Evolutionary conservation across 2,329 filamentous ascomycete species (phyloP), one percentile per base, ranked within the genome.

Genomic region (Botrytis squamosa): DNA sequence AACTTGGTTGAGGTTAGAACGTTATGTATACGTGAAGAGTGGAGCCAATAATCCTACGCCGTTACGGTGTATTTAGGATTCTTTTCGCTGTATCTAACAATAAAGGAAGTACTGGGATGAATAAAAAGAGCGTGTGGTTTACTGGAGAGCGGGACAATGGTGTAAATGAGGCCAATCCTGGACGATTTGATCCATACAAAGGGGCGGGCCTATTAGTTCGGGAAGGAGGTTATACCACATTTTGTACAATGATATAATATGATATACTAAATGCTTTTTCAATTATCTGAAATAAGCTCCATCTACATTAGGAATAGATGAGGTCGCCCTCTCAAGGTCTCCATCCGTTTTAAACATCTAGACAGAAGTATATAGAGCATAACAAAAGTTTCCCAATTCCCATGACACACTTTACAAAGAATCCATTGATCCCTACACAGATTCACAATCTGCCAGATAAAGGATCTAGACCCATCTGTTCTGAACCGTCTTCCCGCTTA

Each of bases 1-100:
- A 59, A 42, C 40, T 66, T 72, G 70, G 70, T 72, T 67, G 20
- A 66, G 44, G 63, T n/a, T 65, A 62, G 18, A 57, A 42, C 49
- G 36, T 33, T 55, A 38, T 60, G 10, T 59, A 40, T 42, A 57
- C 38, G 25, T 65, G 62, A 52, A 16, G 33, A 38, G 46, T 72
- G 62, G 62, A 44, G 29, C 70, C 38, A 36, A 52, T 38, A 67
- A 67, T 44, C 38, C 49, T 69, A 52, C 46, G n/a, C 60, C 59
- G 44, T 71, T 66, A 40, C 18, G n/a, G 25, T 33, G 33, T 40
- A 10, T 68, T 52, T 42, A 40, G 20, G 49, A 69, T 25, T 33
- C 16, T 10, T 8, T 6, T 69, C 29, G 33, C n/a, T 33, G 33
- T 25, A 18, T 68, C 29, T 14, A 29, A 57, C 46, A 5, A 57